phyloP scores from a whole-genome alignment of 2,329 filamentous ascomycete genomes.

The Trichoderma atrobrunneum region DNA sequence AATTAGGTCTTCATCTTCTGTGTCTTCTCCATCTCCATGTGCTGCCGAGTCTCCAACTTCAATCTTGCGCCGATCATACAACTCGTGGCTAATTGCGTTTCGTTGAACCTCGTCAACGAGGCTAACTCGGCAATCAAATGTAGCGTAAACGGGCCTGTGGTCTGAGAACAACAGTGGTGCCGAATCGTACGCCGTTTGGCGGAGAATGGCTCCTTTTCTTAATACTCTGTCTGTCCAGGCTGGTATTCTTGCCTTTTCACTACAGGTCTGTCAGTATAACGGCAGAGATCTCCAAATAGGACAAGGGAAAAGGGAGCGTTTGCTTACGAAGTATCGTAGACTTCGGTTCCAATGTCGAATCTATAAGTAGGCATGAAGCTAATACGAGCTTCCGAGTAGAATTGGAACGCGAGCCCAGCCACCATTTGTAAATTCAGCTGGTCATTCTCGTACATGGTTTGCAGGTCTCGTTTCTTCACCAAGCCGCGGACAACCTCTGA shows the following conservation, averaged over 20 bases:
- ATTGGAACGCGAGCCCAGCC: slow-evolving; percentile 81
- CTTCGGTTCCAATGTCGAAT: slow-evolving; percentile 83
- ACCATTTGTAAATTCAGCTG: slow-evolving; percentile 98
- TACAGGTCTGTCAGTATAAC: slow-evolving; percentile 33
- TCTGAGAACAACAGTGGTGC: slow-evolving; percentile 88
- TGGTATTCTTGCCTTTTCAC: slow-evolving; percentile 89
- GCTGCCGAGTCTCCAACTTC: slow-evolving; percentile 64
- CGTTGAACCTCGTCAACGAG: slow-evolving; percentile 74
- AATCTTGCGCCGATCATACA: slow-evolving; percentile 68
- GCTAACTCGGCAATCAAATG: slow-evolving; percentile 79
- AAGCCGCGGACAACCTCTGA: slow-evolving; percentile 75
- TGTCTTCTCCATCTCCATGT: slow-evolving; percentile 50
- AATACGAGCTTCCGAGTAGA: slow-evolving; percentile 86
- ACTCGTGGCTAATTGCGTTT: slow-evolving; percentile 66
- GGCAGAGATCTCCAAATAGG: not conserved
- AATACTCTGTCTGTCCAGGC: slow-evolving; percentile 96
- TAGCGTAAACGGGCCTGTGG: slow-evolving; percentile 90
- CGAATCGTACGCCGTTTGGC: slow-evolving; percentile 77
- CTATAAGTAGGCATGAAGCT: slow-evolving; percentile 94
- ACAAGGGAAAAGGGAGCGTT: too few relatives aligned
- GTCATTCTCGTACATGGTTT: slow-evolving; percentile 84
- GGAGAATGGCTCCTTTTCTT: slow-evolving; percentile 78
- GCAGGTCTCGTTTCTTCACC: slow-evolving; percentile 69
- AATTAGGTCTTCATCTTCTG: slow-evolving; percentile 76
- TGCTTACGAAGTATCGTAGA: slow-evolving; percentile 83